Evolutionary conservation across 306 rosid genomes (phyloP).

Genomic region (Acmispon strigosus): DNA sequence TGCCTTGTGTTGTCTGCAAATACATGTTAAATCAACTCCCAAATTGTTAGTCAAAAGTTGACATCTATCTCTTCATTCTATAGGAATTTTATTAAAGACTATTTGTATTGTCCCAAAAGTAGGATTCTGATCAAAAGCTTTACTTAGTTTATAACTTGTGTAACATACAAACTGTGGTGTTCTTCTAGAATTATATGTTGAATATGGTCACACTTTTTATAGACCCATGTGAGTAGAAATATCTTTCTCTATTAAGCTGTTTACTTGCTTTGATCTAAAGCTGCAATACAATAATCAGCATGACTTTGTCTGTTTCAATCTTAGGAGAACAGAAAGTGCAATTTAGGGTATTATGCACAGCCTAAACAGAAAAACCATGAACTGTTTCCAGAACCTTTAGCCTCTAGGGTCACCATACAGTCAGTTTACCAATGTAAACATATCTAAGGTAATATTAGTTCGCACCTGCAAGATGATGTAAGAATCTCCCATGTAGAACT

Average conservation of each 20-base stretch:
- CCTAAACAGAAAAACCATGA: slow-evolving; percentile 3
- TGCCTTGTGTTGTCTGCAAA: slow-evolving; percentile 85
- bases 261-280: not conserved
- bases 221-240: not conserved
- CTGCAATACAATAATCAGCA: not conserved
- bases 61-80: not conserved
- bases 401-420: slow-evolving; percentile 3
- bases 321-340: not conserved
- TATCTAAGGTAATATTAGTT: not conserved
- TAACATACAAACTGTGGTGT: not conserved
- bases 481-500: slow-evolving; percentile 91
- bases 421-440: not conserved
- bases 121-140: not conserved
- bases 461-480: slow-evolving; percentile 86
- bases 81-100: not conserved
- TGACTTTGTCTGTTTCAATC: not conserved
- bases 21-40: slow-evolving; percentile 15
- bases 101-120: too few species aligned
- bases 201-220: not conserved
- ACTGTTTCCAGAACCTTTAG: slow-evolving; percentile 4
- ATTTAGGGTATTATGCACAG: not conserved
- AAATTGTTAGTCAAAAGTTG: not conserved
- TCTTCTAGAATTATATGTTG: slow-evolving; percentile 5
- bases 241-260: slow-evolving; percentile 4
- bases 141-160: not conserved